phyloP scores from a whole-genome alignment of 2,329 filamentous ascomycete genomes.

The Pseudofabraea citricarpa region DNA sequence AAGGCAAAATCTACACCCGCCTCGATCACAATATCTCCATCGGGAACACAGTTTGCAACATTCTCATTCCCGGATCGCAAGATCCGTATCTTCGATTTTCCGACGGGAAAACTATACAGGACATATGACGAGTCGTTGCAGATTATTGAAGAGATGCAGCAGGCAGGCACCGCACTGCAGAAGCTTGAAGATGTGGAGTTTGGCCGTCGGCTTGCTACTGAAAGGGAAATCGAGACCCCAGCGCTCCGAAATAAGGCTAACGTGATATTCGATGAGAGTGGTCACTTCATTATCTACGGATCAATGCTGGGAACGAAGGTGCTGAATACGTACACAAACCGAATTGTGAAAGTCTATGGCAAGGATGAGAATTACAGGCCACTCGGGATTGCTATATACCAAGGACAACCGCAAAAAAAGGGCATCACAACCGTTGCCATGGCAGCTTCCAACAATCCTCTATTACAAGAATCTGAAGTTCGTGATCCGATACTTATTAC shows the following conservation, averaged over 20 bases:
- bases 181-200: constrained; percentile 90
- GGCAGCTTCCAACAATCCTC: constrained; percentile 90
- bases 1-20: constrained; percentile 84
- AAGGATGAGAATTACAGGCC: constrained; percentile 84
- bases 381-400: constrained; percentile 81
- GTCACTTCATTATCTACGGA: constrained; percentile 91
- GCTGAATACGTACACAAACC: constrained; percentile 91
- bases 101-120: constrained; percentile 78
- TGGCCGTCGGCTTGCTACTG: constrained; percentile 77
- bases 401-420: constrained; percentile 93
- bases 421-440: constrained; percentile 91
- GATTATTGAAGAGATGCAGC: constrained; percentile 90
- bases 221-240: constrained; percentile 76
- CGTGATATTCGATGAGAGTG: constrained; percentile 92
- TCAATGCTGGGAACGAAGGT: constrained; percentile 92
- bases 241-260: constrained; percentile 68
- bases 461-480: constrained; percentile 86
- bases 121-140: constrained; percentile 93
- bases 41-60: constrained; percentile 79
- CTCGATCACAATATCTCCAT: constrained; percentile 79
- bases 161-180: constrained; percentile 77
- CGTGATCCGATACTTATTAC: constrained; percentile 84
- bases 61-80: constrained; percentile 93
- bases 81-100: constrained; percentile 89
- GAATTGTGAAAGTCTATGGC: constrained; percentile 84